These are phyloP conservation scores for Brettanomyces anomalus DNA, from an alignment of 805 yeast species.

Conservation along the genomic window DNA sequence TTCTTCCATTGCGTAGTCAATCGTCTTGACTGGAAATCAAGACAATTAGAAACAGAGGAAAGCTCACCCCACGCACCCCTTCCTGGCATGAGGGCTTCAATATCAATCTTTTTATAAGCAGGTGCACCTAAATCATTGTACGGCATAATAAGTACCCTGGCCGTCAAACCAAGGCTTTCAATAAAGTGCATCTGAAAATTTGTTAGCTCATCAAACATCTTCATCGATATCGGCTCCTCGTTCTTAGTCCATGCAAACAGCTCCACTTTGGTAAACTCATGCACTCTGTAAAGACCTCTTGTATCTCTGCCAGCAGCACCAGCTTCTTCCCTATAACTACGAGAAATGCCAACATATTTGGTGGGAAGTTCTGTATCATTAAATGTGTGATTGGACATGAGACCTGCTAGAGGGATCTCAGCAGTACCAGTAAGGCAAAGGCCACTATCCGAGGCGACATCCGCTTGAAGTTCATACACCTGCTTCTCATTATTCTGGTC, in stretches of 20 bases:
- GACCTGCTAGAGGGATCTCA: conserved; percentile 86
- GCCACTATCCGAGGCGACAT: conserved; percentile 13
- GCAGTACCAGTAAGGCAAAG: conserved; percentile 87
- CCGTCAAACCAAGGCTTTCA: conserved; percentile 60
- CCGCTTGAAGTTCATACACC: conserved; percentile 50
- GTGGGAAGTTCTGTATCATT: conserved; percentile 35
- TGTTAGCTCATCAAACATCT: conserved; percentile 51
- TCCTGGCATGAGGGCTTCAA: conserved; percentile 99
- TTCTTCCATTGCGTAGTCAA: conserved; percentile 54
- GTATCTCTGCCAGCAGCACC: conserved; percentile 95
- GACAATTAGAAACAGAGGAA: conserved; percentile 84
- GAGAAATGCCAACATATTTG: conserved; percentile 68
- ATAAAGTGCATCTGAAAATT: conserved; percentile 59
- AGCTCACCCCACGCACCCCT: conserved; percentile 88
- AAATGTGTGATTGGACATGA: conserved; percentile 41
- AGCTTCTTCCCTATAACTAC: conserved; percentile 93
- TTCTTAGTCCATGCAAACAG: conserved; percentile 65
- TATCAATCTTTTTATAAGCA: conserved; percentile 83
- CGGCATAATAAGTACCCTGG: conserved; percentile 83
- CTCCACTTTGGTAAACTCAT: conserved; percentile 94
- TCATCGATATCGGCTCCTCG: conserved; percentile 25
- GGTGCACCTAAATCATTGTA: conserved; percentile 89
- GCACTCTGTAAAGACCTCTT: conserved; percentile 86
- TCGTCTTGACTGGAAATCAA: conserved; percentile 84
- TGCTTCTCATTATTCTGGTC: conserved; percentile 84